Evolutionary conservation across 345 rosid genomes (phyloP).

Genomic region (Geranium rotundifolium): DNA sequence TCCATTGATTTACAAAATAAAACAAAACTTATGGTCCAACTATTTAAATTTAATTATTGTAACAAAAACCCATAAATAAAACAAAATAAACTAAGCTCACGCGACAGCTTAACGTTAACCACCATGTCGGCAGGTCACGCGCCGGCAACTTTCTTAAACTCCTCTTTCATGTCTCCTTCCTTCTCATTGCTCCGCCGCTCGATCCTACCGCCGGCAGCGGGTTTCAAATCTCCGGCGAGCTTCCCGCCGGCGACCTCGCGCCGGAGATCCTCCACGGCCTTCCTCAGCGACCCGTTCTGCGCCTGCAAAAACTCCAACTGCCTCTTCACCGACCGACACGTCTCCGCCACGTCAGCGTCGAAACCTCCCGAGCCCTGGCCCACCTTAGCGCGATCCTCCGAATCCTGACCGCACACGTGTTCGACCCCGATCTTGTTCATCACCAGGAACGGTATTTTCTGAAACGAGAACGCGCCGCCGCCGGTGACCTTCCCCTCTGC

Average conservation of each 20-base stretch:
- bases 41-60: too few relatives aligned
- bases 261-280: conserved; percentile 67
- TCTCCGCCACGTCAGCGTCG: conserved; percentile 35
- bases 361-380: conserved; percentile 12
- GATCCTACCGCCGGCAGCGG: conserved; percentile 29
- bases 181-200: conserved; percentile 43
- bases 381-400: conserved; percentile 16
- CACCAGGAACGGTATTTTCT: conserved; percentile 62
- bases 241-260: conserved; percentile 29
- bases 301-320: conserved; percentile 56
- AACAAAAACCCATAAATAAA: too few relatives aligned
- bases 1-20: too few relatives aligned
- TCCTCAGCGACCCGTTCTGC: conserved; percentile 52
- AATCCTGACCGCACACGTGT: conserved; percentile 36
- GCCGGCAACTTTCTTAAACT: conserved; percentile 36
- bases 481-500: conserved; percentile 34
- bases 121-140: conserved; percentile 12
- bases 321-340: conserved; percentile 38
- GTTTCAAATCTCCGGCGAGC: conserved; percentile 18
- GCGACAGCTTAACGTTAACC: too few relatives aligned
- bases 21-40: too few relatives aligned
- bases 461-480: conserved; percentile 34
- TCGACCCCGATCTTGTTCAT: conserved; percentile 89
- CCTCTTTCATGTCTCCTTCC: conserved; percentile 54
- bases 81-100: too few relatives aligned